Evolutionary conservation across 148 eudicot species (phyloP).

Genomic region (Fagopyrum homotropicum): DNA sequence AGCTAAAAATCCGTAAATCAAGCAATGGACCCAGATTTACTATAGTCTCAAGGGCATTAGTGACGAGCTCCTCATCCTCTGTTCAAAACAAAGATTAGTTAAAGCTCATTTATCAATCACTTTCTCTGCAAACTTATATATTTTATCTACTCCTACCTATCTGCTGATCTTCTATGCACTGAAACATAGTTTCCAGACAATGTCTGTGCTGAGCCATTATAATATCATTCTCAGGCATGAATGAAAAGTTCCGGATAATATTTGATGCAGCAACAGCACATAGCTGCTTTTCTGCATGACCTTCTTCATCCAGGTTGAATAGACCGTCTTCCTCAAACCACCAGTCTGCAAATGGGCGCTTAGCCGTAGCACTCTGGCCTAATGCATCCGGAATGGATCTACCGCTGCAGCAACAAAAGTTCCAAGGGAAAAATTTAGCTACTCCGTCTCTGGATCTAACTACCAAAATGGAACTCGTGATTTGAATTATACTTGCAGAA

Average conservation of each 20-base stretch:
- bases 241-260: conserved; percentile 85
- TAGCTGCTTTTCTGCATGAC: conserved; percentile 81
- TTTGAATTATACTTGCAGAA: neutral
- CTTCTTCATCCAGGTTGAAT: conserved; percentile 91
- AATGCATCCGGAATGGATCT: conserved; percentile 53
- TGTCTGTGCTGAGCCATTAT: conserved; percentile 90
- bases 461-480: neutral
- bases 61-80: conserved; percentile 99
- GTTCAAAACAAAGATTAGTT: conserved; percentile 23
- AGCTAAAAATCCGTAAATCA: conserved; percentile 85
- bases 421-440: neutral
- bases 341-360: conserved; percentile 59
- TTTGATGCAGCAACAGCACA: conserved; percentile 98
- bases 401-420: conserved; percentile 29
- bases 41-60: conserved; percentile 87
- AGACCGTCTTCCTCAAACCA: conserved; percentile 96
- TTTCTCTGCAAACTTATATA: neutral
- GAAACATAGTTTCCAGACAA: conserved; percentile 86
- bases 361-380: conserved; percentile 39
- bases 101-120: conserved; percentile 15
- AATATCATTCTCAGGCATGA: conserved; percentile 90
- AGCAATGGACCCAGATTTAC: conserved; percentile 82
- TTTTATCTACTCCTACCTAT: conserved; percentile 36
- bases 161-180: conserved; percentile 76
- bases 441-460: neutral